A percentile compares a stretch with the other conserved stretches of the same genome.
These are phyloP conservation scores for Neovahlkampfia damariscottae DNA, from an alignment of 78 protist species.

Conservation along the genomic window DNA sequence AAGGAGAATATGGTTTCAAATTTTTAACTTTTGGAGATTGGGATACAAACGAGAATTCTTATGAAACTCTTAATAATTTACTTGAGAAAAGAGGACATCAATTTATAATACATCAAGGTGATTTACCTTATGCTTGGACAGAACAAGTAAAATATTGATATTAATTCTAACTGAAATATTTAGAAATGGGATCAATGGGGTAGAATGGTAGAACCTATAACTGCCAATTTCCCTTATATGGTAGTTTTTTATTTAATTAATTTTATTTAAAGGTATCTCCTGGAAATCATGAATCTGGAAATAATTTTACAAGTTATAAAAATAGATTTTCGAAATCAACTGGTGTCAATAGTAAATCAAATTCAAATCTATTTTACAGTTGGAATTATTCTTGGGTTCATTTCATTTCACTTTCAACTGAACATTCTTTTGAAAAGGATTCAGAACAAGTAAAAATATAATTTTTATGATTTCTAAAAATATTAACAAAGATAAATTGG, in stretches of 20 bases:
- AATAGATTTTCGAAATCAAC: neutral
- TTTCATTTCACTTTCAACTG: neutral
- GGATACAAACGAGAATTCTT: neutral
- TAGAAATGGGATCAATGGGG: slow-evolving; percentile 1
- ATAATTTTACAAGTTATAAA: neutral
- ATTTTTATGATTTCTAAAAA: too few species aligned
- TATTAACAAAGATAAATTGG: slow-evolving; percentile 22
- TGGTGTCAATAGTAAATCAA: neutral
- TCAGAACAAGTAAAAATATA: too few species aligned
- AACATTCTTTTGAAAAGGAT: neutral
- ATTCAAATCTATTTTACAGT: neutral
- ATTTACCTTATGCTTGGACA: neutral
- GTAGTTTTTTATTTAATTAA: too few species aligned
- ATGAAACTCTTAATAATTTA: neutral
- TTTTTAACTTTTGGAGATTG: neutral
- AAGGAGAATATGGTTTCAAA: neutral
- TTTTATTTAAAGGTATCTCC: too few species aligned
- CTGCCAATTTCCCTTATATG: slow-evolving; percentile 1
- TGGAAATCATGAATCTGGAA: neutral
- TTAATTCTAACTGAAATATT: neutral
- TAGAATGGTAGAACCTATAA: neutral
- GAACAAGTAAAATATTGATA: neutral
- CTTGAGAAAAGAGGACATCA: neutral
- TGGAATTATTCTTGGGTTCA: neutral
- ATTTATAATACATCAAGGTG: slow-evolving; percentile 1